Conservation (phyloP, 495 filamentous ascomycete species). For the Talaromyces adpressus region DNA sequence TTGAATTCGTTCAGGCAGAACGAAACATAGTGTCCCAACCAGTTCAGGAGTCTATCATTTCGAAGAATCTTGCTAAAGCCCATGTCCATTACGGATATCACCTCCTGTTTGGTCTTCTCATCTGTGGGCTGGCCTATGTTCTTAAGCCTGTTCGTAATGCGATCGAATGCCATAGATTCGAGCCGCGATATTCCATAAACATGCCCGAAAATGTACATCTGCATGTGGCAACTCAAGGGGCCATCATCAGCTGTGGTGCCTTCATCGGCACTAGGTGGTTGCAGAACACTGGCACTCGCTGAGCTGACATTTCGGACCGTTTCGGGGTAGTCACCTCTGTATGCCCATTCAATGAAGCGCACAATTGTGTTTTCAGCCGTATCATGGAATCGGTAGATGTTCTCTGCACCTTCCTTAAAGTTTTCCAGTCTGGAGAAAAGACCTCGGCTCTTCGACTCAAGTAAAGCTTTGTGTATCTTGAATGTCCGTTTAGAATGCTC, state of each 20-base stretch:
- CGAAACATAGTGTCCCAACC: neutral
- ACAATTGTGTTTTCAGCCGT: neutral
- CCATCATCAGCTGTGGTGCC: neutral
- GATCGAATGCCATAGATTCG: neutral
- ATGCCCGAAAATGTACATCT: neutral
- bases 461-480: neutral
- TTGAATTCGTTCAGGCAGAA: neutral
- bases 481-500: neutral
- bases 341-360: neutral
- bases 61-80: neutral
- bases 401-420: neutral
- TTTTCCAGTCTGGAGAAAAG: neutral
- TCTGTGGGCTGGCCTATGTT: neutral
- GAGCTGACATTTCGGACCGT: neutral
- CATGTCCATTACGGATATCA: neutral
- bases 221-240: neutral
- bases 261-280: neutral
- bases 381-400: neutral
- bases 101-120: neutral
- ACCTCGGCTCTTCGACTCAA: neutral
- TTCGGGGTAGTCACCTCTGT: neutral
- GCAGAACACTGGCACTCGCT: neutral
- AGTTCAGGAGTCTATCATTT: neutral
- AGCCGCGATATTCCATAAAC: neutral
- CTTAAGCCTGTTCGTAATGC: neutral